A percentile compares a stretch with the other conserved stretches of the same genome.
These are phyloP conservation scores for Eryngium alpinum DNA, from an alignment of 140 eudicot genomes.

Conservation along the genomic window DNA sequence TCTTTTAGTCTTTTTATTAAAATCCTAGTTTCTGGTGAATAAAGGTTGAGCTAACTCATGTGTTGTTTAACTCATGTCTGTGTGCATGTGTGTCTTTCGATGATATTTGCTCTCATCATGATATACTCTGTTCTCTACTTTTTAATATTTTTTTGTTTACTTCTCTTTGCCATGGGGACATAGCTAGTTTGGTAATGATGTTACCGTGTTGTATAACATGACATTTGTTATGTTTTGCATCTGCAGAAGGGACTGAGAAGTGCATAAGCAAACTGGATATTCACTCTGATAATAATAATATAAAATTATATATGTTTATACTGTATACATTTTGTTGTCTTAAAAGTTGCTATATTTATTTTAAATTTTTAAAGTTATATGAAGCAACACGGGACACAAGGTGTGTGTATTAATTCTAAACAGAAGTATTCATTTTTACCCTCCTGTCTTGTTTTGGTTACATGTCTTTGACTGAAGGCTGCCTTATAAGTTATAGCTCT, in stretches of 20 bases:
- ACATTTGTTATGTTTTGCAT: constrained; percentile 23
- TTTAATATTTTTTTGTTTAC: not conserved
- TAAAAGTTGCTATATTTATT: no score
- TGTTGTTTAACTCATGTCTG: not conserved
- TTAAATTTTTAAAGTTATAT: no score
- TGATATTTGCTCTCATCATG: not conserved
- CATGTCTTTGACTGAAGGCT: no score
- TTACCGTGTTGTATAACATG: constrained; percentile 8
- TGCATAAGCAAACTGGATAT: constrained; percentile 50
- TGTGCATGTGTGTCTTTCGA: not conserved
- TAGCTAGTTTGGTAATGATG: not conserved
- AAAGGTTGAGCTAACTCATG: no score
- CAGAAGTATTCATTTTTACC: no score
- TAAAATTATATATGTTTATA: not conserved
- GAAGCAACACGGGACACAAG: no score
- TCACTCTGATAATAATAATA: constrained; percentile 54
- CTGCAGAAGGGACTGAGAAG: constrained; percentile 56
- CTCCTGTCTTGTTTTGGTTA: no score
- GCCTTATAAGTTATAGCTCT: no score
- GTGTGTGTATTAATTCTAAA: no score
- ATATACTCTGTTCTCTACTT: no score
- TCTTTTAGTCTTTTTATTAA: no score
- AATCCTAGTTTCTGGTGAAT: no score
- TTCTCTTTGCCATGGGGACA: not conserved
- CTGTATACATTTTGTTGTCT: not conserved